Base-by-base conservation (phyloP, 2,329 filamentous ascomycete species). In the Trichoderma afroharzianum region DNA sequence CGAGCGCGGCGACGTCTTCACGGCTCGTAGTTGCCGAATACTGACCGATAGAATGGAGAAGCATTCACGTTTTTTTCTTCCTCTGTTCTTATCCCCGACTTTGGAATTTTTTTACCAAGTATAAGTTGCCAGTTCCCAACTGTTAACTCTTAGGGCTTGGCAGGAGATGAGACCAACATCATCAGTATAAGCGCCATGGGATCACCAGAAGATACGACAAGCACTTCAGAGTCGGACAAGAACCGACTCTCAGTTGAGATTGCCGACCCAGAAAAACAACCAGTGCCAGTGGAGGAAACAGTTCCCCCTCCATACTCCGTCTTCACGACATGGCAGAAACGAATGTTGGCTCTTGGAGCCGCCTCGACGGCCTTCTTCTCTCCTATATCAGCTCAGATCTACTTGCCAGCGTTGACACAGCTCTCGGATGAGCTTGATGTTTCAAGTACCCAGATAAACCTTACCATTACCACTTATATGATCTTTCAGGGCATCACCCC, bases 401-500 rank as follows among this genome's bases (percentile, higher is more conserved):
- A 88, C 79, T 84, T 87, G 63, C 87, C 87, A 2, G 87, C 87
- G 0, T 76, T 88, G 32, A 82, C 83, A 18, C 79, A 82, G 7
- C 80, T 89, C 11, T 83, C 87, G 8, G 73, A 81, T 3, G 85
- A 87, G 53, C 79, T 88, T 9, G 32, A 82, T 26, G 83, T 88
- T 21, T 79, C 80, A 6, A 74, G 76, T 33, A 75, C 80, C 1
- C 74, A 82, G 62, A 83, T 87, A 72, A 88, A 87, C 75, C 77
- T 88, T 43, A 87, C 85, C 7, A 79, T 88, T 53, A 88, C 86
- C 2, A 86, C 85, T 1, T 88, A 88, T 75, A 85, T 88, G 85
- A 84, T 91, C 63, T 85, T 91, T 43, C 89, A 90, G 80, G 89
- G 86, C 24, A 79, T 91, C 14, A 84, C 86, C 1, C 89, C 89